Evolutionary conservation across 2,329 filamentous ascomycete species (phyloP).

Genomic region (Pseudofabraea citricarpa): DNA sequence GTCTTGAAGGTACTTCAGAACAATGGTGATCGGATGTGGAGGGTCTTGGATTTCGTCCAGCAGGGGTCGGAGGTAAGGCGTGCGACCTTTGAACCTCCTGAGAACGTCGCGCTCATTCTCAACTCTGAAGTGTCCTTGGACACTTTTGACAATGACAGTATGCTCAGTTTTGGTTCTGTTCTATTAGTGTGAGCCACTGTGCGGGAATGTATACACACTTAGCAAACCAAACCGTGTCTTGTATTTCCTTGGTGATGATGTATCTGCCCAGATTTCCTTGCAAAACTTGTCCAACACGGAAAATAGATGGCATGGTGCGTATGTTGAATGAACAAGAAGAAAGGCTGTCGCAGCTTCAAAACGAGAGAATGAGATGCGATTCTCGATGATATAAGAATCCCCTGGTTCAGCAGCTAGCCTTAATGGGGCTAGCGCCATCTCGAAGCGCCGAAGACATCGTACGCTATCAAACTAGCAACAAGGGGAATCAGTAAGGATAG

Average conservation of each 20-base stretch:
- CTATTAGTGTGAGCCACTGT: slow-evolving; percentile 1
- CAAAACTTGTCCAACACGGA: slow-evolving; percentile 6
- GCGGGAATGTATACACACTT: slow-evolving; percentile 6
- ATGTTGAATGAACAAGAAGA: too few species aligned
- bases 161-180: slow-evolving; percentile 2
- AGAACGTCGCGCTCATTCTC: slow-evolving; percentile 13
- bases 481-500: too few species aligned
- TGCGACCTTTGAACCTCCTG: slow-evolving; percentile 9
- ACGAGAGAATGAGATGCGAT: too few species aligned
- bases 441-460: too few species aligned
- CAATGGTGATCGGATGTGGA: slow-evolving; percentile 10
- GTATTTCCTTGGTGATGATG: slow-evolving; percentile 12
- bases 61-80: slow-evolving; percentile 8
- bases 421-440: too few species aligned
- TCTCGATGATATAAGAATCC: too few species aligned
- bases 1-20: slow-evolving; percentile 10
- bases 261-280: slow-evolving; percentile 9
- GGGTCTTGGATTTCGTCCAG: slow-evolving; percentile 12
- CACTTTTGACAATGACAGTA: slow-evolving; percentile 12
- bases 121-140: slow-evolving; percentile 8
- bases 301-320: background rate
- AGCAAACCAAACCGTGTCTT: slow-evolving; percentile 13
- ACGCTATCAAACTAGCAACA: too few species aligned
- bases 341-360: too few species aligned
- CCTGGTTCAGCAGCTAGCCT: too few species aligned